These are phyloP conservation scores for Diaporthe destruens DNA, from an alignment of 2,329 filamentous ascomycete species.

Conservation along the genomic window DNA sequence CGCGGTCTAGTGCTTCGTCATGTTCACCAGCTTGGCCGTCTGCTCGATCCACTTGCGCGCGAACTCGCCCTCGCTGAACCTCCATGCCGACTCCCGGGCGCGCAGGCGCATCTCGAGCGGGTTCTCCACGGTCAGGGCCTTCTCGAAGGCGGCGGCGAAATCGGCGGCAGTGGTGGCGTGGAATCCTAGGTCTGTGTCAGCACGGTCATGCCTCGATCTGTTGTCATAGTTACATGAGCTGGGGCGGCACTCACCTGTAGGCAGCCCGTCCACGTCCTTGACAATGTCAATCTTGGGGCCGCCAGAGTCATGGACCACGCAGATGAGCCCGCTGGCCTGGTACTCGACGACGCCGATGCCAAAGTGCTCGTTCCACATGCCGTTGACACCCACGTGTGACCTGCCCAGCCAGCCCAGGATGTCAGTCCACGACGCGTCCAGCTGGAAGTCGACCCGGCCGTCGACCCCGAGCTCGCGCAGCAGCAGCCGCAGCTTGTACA, in stretches of 20 bases:
- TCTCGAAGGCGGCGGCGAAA: constrained; percentile 84
- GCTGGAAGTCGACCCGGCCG: constrained; percentile 86
- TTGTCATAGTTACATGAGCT: background rate
- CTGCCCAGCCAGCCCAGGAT: constrained; percentile 83
- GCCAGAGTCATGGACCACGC: constrained; percentile 92
- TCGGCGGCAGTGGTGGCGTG: constrained; percentile 83
- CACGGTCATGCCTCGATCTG: background rate
- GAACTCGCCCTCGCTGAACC: constrained; percentile 93
- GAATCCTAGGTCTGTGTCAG: constrained; percentile 71
- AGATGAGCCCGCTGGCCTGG: constrained; percentile 92
- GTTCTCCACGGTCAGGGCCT: constrained; percentile 79
- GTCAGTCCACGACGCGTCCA: constrained; percentile 89
- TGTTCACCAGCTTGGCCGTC: constrained; percentile 77
- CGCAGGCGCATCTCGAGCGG: constrained; percentile 80
- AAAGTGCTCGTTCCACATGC: constrained; percentile 99
- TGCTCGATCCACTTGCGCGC: constrained; percentile 81
- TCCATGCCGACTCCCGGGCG: constrained; percentile 80
- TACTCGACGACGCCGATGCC: constrained; percentile 99
- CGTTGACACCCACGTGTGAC: constrained; percentile 90
- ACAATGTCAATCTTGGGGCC: constrained; percentile 96
- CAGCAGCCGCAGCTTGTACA: constrained; percentile 88
- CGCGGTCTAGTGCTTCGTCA: constrained; percentile 46
- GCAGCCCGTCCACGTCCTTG: constrained; percentile 79
- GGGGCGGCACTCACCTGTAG: constrained; percentile 73
- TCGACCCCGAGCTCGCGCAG: constrained; percentile 89